Percentiles rank a stretch among this genome's conserved stretches.
Evolutionary conservation across 768 basidiomycete species (phyloP).

Genomic region (Russula vinacea): DNA sequence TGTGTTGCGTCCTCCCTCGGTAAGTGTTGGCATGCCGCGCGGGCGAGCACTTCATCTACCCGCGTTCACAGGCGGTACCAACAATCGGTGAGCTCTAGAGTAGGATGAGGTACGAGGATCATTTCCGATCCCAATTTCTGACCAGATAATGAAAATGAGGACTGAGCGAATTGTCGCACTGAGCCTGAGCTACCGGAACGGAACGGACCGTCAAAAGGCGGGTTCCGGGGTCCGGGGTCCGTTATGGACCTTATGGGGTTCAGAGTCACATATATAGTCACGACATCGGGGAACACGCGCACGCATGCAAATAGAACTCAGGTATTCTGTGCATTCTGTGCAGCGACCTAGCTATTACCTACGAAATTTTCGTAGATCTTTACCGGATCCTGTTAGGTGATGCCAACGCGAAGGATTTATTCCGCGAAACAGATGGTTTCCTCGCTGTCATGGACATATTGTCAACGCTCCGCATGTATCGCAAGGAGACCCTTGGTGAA

Average conservation of each 20-base stretch:
- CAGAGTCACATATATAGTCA: too few species aligned
- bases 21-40: constrained; percentile 50
- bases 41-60: constrained; percentile 67
- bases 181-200: too few species aligned
- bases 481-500: constrained; percentile 37
- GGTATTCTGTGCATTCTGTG: too few species aligned
- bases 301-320: too few species aligned
- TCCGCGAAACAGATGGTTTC: constrained; percentile 81
- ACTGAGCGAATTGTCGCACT: too few species aligned
- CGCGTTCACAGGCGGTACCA: constrained; percentile 87
- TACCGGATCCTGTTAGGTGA: constrained; percentile 66
- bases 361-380: constrained; percentile 46
- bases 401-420: constrained; percentile 62
- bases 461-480: constrained; percentile 49
- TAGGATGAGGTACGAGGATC: constrained; percentile 47
- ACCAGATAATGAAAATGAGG: too few species aligned
- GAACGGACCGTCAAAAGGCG: too few species aligned
- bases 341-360: constrained; percentile 2
- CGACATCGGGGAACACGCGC: too few species aligned
- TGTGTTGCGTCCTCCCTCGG: constrained; percentile 44
- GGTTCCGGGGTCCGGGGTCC: too few species aligned
- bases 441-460: constrained; percentile 69
- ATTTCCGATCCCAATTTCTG: constrained; percentile 40
- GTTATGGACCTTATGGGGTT: too few species aligned
- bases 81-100: constrained; percentile 92